These are phyloP conservation scores for Colletotrichum sp. DNA, from an alignment of 2,329 filamentous ascomycete species.

Conservation along the genomic window DNA sequence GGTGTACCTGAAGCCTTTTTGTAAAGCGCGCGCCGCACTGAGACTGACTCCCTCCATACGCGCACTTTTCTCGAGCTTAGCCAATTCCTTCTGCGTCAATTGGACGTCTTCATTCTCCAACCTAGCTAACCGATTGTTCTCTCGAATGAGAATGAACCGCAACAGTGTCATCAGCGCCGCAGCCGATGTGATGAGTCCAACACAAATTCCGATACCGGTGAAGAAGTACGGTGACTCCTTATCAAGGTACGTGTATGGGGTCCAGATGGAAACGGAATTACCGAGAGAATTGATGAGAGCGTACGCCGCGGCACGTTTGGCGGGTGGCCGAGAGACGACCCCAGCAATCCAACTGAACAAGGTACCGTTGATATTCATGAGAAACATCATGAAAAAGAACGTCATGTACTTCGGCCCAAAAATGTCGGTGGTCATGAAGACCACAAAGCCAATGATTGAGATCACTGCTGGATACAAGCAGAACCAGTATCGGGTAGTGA, in stretches of 20 bases:
- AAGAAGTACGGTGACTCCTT: conserved; percentile 42
- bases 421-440: conserved; percentile 56
- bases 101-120: conserved; percentile 52
- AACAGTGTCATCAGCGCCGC: conserved; percentile 42
- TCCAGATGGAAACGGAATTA: conserved; percentile 58
- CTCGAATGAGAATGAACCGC: conserved; percentile 34
- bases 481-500: conserved; percentile 18
- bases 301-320: conserved; percentile 58
- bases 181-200: conserved; percentile 36
- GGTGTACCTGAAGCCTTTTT: conserved; percentile 61
- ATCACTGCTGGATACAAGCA: conserved; percentile 6
- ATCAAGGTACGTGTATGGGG: conserved; percentile 50
- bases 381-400: conserved; percentile 60
- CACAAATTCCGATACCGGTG: conserved; percentile 45
- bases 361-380: conserved; percentile 60
- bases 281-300: conserved; percentile 61
- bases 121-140: conserved; percentile 53
- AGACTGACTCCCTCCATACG: conserved; percentile 56
- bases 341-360: conserved; percentile 54
- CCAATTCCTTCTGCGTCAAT: conserved; percentile 51
- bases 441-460: conserved; percentile 28
- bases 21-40: conserved; percentile 51
- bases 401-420: conserved; percentile 62
- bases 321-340: conserved; percentile 55
- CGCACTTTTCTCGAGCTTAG: conserved; percentile 52